Evolutionary conservation across 768 basidiomycete species (phyloP), one percentile per base, ranked within the genome.

Genomic region (Daedalea quercina): DNA sequence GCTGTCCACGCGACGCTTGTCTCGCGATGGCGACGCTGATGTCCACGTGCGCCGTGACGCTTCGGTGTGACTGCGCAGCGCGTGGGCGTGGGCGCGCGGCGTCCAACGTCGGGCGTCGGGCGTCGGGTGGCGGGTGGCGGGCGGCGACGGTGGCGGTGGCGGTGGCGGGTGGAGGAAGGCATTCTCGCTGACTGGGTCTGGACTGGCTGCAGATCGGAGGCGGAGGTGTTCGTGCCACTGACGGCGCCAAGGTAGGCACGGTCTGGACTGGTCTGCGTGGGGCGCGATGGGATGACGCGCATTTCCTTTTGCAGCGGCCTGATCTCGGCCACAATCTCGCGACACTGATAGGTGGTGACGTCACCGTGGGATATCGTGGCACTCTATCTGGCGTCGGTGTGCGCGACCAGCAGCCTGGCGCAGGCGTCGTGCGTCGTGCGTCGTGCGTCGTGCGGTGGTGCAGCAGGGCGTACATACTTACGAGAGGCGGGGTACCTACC

Each of bases 191-290:
- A 47, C 49, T n/a, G 33, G 13, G 20, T 9, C 31, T 9, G 31
- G 26, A 37, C 35, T 44, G 11, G n/a, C 22, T 45, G 47, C 72
- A 90, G 87, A 67, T 73, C 78, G 1, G 71, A 77, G 15, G 91
- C 90, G 17, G 92, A 95, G 67, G 94, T 96, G 23, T 95, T 94
- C 69, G 74, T 82, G 55, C 91, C 94, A 46, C 72, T 91, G 54
- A 77, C 85, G 33, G 87, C 89, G n/a, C 92, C 93, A 20, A 90
- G 88, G 89, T 88, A 59, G n/a, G n/a, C 61, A 80, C 65, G 25
- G 28, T 41, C 33, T n/a, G 28, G 40, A 33, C 25, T 28, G 42
- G 8, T 22, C 34, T 34, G 19, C 45, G 28, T 42, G 43, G 51
- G 34, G n/a, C 15, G 8, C 3, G 25, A 9, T 12, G 11, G 4